Percentiles rank a stretch among this genome's conserved stretches.
phyloP scores from a whole-genome alignment of 306 rosid genomes.

The Casuarina cunninghamiana region DNA sequence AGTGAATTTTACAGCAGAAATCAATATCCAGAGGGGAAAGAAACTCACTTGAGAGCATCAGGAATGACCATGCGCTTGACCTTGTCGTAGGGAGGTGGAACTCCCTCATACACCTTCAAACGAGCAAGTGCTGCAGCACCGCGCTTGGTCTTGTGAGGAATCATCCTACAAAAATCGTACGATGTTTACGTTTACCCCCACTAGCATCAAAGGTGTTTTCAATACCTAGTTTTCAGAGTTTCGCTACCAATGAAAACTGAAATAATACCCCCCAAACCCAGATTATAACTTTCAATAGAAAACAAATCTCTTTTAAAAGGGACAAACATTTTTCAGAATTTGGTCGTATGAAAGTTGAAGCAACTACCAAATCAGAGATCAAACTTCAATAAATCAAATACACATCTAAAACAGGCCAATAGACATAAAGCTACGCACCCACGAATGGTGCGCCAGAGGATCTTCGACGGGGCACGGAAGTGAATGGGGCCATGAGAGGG shows the following conservation, averaged over 20 bases:
- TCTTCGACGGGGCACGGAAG: constrained; percentile 72
- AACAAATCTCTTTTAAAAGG: too few species aligned
- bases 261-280: background rate
- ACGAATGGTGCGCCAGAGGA: constrained; percentile 82
- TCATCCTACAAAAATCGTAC: constrained; percentile 37
- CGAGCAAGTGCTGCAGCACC: constrained; percentile 70
- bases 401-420: background rate
- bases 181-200: background rate
- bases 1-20: background rate
- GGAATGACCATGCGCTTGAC: constrained; percentile 63
- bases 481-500: constrained; percentile 84
- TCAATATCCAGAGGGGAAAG: too few species aligned
- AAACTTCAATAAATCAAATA: background rate
- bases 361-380: background rate
- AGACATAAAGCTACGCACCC: constrained; percentile 41
- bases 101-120: constrained; percentile 57
- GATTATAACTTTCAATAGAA: background rate
- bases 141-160: constrained; percentile 65
- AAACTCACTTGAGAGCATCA: constrained; percentile 63
- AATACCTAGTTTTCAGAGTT: too few species aligned
- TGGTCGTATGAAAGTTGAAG: too few species aligned
- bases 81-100: constrained; percentile 67
- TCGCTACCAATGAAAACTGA: background rate
- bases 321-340: background rate
- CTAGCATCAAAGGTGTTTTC: background rate